Evolutionary conservation across 2,329 filamentous ascomycete genomes (phyloP).

Genomic region (Diaporthe sp.): DNA sequence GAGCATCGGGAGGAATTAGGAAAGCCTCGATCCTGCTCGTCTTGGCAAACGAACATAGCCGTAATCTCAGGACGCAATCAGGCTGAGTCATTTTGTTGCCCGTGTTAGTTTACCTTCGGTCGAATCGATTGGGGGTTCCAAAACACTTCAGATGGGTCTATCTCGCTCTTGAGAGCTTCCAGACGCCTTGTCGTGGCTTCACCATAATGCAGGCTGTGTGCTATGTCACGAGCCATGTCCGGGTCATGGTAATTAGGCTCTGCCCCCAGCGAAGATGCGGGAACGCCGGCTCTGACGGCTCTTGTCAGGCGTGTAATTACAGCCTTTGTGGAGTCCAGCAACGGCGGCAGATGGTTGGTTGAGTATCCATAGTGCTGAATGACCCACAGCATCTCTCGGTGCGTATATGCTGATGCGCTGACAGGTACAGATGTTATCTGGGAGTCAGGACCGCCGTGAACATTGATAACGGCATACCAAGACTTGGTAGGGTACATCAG

Average conservation of each 20-base stretch:
- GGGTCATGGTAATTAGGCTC: constrained; percentile 29
- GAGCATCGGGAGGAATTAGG: too few species aligned
- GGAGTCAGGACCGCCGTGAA: constrained; percentile 58
- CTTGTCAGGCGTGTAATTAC: constrained; percentile 15
- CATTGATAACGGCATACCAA: constrained; percentile 59
- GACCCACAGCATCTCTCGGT: constrained; percentile 63
- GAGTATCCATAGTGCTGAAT: constrained; percentile 59
- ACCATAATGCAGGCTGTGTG: constrained; percentile 27
- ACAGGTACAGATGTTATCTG: constrained; percentile 50
- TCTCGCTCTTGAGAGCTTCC: constrained; percentile 25
- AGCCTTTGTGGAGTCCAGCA: constrained; percentile 31
- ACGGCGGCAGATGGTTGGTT: constrained; percentile 23
- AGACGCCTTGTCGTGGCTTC: constrained; percentile 2
- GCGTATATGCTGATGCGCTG: constrained; percentile 54
- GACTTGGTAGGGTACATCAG: neutral
- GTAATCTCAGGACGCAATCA: neutral
- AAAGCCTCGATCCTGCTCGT: neutral
- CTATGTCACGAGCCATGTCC: constrained; percentile 25
- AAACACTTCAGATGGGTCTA: constrained; percentile 31
- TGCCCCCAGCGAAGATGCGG: neutral
- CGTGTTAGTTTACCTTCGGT: neutral
- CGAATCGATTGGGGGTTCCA: constrained; percentile 37
- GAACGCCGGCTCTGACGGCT: constrained; percentile 1
- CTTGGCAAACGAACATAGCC: neutral
- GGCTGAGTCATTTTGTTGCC: neutral